Conservation (phyloP, 441 rosid species). For the Eutrema salsugineum region DNA sequence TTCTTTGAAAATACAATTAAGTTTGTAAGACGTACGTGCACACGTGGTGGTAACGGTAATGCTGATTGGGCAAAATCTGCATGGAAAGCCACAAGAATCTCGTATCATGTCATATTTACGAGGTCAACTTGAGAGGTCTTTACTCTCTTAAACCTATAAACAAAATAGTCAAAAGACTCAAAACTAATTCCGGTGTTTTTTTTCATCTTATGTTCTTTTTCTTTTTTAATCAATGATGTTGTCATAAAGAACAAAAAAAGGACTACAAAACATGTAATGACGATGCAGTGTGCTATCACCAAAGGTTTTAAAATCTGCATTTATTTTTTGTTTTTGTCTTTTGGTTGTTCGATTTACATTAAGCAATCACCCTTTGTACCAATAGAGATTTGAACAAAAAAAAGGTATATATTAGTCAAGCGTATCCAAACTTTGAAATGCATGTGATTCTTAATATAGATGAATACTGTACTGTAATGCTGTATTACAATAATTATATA, state of each 20-base stretch:
- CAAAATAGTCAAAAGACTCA: neutral
- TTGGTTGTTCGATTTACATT: neutral
- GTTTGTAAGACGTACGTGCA: neutral
- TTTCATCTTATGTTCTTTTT: no score
- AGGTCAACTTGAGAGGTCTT: conserved; percentile 9
- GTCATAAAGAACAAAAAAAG: no score
- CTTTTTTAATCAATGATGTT: neutral
- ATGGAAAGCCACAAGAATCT: conserved; percentile 3
- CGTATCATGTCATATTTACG: neutral
- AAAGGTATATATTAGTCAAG: neutral
- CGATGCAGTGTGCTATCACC: neutral
- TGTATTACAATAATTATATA: neutral
- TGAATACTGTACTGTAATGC: neutral
- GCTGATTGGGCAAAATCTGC: conserved; percentile 1
- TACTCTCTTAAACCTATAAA: neutral
- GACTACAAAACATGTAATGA: neutral
- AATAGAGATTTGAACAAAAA: neutral
- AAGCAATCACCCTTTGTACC: neutral
- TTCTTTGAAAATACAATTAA: neutral
- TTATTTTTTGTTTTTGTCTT: neutral
- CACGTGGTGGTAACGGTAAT: neutral
- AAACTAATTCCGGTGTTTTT: neutral
- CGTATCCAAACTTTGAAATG: neutral
- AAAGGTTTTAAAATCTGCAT: neutral
- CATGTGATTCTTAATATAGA: neutral